A percentile compares a stretch with the other conserved stretches of the same genome.
Evolutionary conservation across 2,329 filamentous ascomycete species (phyloP).

Genomic region (Pseudogymnoascus sp.): DNA sequence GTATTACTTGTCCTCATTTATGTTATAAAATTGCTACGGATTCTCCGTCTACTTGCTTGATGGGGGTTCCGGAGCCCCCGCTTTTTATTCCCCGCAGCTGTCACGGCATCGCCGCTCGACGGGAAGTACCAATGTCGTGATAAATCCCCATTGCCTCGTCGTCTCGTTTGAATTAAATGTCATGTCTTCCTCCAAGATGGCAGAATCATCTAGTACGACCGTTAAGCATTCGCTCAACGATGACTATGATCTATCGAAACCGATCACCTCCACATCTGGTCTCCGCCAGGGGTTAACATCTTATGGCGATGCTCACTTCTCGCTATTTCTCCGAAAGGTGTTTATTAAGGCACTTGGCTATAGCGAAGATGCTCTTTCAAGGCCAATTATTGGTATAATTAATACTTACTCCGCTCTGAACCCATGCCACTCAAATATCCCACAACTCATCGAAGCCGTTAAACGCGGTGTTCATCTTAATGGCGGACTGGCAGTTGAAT

Average conservation of each 20-base stretch:
- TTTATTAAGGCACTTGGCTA: slow-evolving; percentile 74
- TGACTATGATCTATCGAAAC: slow-evolving; percentile 53
- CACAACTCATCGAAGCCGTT: slow-evolving; percentile 63
- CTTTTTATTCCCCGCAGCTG: background rate
- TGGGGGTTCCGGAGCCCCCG: background rate
- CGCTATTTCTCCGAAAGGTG: slow-evolving; percentile 66
- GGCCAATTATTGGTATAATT: slow-evolving; percentile 68
- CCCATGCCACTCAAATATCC: slow-evolving; percentile 66
- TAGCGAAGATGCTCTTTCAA: slow-evolving; percentile 61
- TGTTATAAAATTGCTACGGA: background rate
- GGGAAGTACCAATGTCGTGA: background rate
- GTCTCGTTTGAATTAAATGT: background rate
- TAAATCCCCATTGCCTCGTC: background rate
- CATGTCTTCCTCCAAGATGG: background rate
- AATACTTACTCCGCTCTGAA: slow-evolving; percentile 70
- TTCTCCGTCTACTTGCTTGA: background rate
- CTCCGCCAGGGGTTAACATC: slow-evolving; percentile 59
- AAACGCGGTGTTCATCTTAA: slow-evolving; percentile 61
- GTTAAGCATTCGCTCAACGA: slow-evolving; percentile 1
- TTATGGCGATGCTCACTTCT: slow-evolving; percentile 70
- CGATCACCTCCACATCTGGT: slow-evolving; percentile 45
- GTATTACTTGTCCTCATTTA: background rate
- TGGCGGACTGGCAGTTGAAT: slow-evolving; percentile 64
- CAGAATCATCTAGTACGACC: background rate
- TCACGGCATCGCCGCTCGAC: background rate